These are phyloP conservation scores for Alternaria infectoria DNA, from an alignment of 2,329 filamentous ascomycete species.

Conservation along the genomic window DNA sequence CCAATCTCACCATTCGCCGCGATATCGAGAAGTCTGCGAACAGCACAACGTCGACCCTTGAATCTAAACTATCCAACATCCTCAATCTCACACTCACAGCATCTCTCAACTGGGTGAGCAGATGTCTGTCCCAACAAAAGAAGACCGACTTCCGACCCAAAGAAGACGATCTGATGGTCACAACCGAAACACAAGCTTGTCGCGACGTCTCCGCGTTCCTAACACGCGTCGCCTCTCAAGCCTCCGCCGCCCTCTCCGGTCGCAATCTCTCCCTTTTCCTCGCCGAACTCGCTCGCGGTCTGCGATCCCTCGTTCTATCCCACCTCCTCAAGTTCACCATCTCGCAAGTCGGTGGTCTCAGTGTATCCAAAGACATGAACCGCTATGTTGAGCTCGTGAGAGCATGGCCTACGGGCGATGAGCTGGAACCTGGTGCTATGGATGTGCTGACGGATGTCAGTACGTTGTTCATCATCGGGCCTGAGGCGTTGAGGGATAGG, in stretches of 20 bases:
- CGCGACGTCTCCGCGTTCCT: conserved; percentile 82
- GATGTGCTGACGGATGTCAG: conserved; percentile 93
- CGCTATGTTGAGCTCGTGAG: conserved; percentile 88
- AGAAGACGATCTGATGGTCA: conserved; percentile 62
- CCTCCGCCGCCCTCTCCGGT: conserved; percentile 75
- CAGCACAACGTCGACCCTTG: conserved; percentile 75
- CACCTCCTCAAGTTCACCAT: conserved; percentile 96
- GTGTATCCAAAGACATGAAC: conserved; percentile 95
- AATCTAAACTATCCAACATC: conserved; percentile 79
- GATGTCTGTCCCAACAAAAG: conserved; percentile 76
- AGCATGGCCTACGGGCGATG: conserved; percentile 73
- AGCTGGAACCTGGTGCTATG: conserved; percentile 62
- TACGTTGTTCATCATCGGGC: conserved; percentile 91
- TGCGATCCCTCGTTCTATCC: conserved; percentile 81
- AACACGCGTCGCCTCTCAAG: conserved; percentile 66
- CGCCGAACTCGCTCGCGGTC: conserved; percentile 79
- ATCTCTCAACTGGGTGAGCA: conserved; percentile 75
- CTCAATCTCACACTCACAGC: conserved; percentile 75
- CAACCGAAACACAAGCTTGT: conserved; percentile 77
- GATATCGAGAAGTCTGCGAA: conserved; percentile 87
- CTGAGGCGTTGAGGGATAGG: conserved; percentile 59
- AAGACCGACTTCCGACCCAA: conserved; percentile 90
- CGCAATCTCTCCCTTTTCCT: conserved; percentile 83
- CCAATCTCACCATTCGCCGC: conserved; percentile 86
- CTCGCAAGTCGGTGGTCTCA: conserved; percentile 89